Percentiles rank a stretch among this genome's conserved stretches.
phyloP scores from a whole-genome alignment of 2,329 filamentous ascomycete species.

The Aureobasidium leucospermi region DNA sequence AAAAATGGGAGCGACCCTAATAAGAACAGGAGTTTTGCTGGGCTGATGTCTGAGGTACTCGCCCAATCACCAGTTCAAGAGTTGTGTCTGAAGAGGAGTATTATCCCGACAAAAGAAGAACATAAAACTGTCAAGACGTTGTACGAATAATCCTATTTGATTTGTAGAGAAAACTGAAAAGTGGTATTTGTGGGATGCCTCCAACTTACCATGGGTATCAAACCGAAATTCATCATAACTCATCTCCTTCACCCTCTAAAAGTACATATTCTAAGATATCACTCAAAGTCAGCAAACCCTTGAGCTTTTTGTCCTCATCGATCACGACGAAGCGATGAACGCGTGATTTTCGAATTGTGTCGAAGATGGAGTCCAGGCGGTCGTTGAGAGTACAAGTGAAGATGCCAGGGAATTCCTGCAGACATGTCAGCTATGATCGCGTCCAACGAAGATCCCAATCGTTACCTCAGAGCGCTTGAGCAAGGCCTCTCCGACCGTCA shows the following conservation, averaged over 20 bases:
- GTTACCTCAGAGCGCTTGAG: slow-evolving; percentile 70
- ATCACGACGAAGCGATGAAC: slow-evolving; percentile 91
- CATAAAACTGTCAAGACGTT: neutral
- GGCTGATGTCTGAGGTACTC: too few relatives aligned
- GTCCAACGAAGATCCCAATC: slow-evolving; percentile 11
- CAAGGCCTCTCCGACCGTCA: slow-evolving; percentile 81
- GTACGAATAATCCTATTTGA: neutral
- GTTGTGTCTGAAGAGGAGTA: too few relatives aligned
- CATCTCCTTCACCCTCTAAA: slow-evolving; percentile 51
- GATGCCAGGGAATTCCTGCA: slow-evolving; percentile 84
- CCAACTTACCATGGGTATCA: slow-evolving; percentile 13
- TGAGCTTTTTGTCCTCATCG: slow-evolving; percentile 78
- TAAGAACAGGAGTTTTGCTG: too few relatives aligned
- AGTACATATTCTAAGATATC: slow-evolving; percentile 96
- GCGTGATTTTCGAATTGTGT: slow-evolving; percentile 89
- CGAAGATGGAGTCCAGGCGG: slow-evolving; percentile 89
- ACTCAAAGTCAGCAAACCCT: slow-evolving; percentile 85
- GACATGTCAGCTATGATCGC: slow-evolving; percentile 18
- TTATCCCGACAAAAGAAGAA: neutral
- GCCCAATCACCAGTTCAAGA: too few relatives aligned
- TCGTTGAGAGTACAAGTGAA: slow-evolving; percentile 93
- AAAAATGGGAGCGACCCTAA: too few relatives aligned
- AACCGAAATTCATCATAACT: slow-evolving; percentile 11
- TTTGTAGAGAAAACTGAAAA: neutral
- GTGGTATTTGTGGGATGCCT: slow-evolving; percentile 7